Conservation (phyloP, 805 yeast genomes). For the Diddensiella transvaalensis region DNA sequence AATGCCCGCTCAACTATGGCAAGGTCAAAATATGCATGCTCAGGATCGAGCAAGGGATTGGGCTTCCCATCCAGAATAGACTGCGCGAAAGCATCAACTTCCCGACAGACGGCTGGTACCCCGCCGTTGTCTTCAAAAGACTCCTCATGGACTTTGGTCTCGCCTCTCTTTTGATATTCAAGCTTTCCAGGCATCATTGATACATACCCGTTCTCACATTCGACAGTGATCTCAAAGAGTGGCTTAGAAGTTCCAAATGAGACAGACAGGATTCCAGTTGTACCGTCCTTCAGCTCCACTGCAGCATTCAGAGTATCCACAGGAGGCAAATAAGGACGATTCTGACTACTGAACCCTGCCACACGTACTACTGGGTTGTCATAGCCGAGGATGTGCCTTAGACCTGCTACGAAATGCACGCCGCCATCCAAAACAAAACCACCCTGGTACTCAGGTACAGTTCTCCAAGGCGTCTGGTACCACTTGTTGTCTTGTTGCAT, state of each 20-base stretch:
- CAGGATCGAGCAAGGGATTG: background rate
- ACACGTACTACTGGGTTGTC: conserved; percentile 11
- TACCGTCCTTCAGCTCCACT: conserved; percentile 12
- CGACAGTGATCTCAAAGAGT: conserved; percentile 16
- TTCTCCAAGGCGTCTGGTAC: conserved; percentile 25
- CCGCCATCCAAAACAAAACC: conserved; percentile 28
- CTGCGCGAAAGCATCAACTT: background rate
- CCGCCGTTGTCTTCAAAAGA: background rate
- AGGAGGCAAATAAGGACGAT: conserved; percentile 17
- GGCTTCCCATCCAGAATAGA: background rate
- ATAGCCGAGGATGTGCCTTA: conserved; percentile 16
- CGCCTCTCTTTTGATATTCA: background rate
- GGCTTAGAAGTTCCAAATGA: conserved; percentile 20
- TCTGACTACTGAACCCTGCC: conserved; percentile 12
- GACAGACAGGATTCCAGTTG: conserved; percentile 19
- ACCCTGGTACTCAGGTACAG: conserved; percentile 27
- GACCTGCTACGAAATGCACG: conserved; percentile 24
- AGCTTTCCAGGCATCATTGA: conserved; percentile 8
- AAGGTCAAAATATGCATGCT: background rate
- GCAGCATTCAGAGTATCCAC: conserved; percentile 21
- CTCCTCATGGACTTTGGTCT: background rate
- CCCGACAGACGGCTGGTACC: background rate
- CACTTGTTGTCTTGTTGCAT: conserved; percentile 17
- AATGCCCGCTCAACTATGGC: background rate
- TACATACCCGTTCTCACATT: conserved; percentile 23